phyloP scores from a whole-genome alignment of 2,329 filamentous ascomycete species.

The Fusarium palustre region DNA sequence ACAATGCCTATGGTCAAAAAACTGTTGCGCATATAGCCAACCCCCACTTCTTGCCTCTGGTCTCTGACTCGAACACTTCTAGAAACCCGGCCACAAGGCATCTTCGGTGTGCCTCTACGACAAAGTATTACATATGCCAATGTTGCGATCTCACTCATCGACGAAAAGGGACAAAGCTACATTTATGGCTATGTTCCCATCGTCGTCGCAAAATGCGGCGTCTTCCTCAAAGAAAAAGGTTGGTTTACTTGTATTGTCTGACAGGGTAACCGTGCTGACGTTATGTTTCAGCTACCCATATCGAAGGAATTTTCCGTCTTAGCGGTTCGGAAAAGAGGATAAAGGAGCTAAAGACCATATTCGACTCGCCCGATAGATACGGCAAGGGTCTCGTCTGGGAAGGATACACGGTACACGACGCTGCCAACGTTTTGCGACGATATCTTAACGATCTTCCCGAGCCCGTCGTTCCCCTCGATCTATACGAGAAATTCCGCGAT shows the following conservation, averaged over 20 bases:
- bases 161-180: conserved; percentile 92
- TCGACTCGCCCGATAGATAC: conserved; percentile 94
- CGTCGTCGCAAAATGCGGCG: conserved; percentile 96
- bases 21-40: conserved; percentile 7
- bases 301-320: conserved; percentile 96
- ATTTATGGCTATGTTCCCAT: conserved; percentile 99
- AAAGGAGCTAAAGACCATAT: conserved; percentile 91
- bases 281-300: conserved; percentile 77
- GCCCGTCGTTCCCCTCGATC: conserved; percentile 92
- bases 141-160: conserved; percentile 94
- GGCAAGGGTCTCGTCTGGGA: conserved; percentile 98
- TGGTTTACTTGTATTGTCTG: conserved; percentile 48
- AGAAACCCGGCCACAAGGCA: conserved; percentile 73
- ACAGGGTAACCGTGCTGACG: conserved; percentile 34
- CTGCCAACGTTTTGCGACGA: conserved; percentile 92
- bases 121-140: conserved; percentile 98
- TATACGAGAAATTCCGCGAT: conserved; percentile 91
- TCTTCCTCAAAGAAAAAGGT: conserved; percentile 99
- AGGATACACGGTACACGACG: conserved; percentile 98
- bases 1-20: neutral
- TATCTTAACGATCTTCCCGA: conserved; percentile 98
- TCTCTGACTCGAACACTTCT: conserved; percentile 40
- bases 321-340: conserved; percentile 98
- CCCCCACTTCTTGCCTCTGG: conserved; percentile 1
- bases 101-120: conserved; percentile 93